A percentile compares a stretch with the other conserved stretches of the same genome.
These are phyloP conservation scores for Cyclotella atomus DNA, from an alignment of 108 stramenopile genomes.

Conservation along the genomic window DNA sequence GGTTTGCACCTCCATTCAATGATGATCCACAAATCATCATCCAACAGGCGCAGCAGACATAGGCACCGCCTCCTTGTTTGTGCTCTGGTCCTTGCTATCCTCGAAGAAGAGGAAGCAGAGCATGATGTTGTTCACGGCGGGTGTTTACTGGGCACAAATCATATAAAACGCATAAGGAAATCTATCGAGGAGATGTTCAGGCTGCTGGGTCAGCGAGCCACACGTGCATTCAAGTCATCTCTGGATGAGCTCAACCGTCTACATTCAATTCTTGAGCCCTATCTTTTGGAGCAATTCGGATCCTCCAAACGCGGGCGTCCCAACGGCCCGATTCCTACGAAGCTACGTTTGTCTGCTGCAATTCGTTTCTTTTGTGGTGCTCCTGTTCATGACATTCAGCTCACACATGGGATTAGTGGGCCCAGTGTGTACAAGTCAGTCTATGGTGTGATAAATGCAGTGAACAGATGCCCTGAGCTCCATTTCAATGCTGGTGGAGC, in stretches of 20 bases:
- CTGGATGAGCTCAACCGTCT: neutral
- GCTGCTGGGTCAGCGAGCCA: neutral
- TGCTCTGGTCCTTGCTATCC: no score
- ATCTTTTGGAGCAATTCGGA: neutral
- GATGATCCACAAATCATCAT: no score
- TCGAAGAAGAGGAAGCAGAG: no score
- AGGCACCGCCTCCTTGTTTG: no score
- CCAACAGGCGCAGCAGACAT: no score
- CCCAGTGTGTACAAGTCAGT: conserved; percentile 2
- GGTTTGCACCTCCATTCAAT: no score
- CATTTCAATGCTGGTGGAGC: neutral
- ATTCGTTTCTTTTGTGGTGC: conserved; percentile 30
- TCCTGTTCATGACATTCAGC: conserved; percentile 8
- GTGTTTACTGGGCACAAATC: neutral
- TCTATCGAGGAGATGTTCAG: conserved; percentile 1
- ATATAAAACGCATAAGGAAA: conserved; percentile 6
- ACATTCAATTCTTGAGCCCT: neutral
- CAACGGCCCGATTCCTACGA: neutral
- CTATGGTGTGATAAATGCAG: conserved; percentile 5
- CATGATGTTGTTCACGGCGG: no score
- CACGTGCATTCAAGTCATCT: neutral
- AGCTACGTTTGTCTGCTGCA: neutral
- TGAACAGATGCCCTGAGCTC: conserved; percentile 8
- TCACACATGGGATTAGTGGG: neutral
- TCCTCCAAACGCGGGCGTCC: neutral